A percentile compares a stretch with the other conserved stretches of the same genome.
Evolutionary conservation across 2,329 filamentous ascomycete genomes (phyloP).

Genomic region (Fusarium solani-melongenae): DNA sequence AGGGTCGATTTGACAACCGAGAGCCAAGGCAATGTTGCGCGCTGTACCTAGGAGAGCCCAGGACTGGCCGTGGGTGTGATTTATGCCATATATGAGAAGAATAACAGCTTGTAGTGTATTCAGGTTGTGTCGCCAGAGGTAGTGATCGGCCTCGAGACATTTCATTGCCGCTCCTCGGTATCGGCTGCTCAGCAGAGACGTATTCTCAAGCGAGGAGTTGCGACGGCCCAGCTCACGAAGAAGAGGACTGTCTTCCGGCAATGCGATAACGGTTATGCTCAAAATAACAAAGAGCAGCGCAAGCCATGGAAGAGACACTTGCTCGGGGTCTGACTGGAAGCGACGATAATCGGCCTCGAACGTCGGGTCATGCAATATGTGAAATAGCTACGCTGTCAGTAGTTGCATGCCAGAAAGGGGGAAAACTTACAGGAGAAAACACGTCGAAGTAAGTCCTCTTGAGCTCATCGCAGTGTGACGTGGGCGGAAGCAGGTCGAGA

Average conservation of each 20-base stretch:
- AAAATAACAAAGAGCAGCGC: background rate
- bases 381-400: background rate
- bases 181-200: conserved; percentile 5
- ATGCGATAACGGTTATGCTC: background rate
- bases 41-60: conserved; percentile 24
- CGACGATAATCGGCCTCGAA: background rate
- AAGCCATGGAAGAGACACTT: background rate
- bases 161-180: conserved; percentile 22
- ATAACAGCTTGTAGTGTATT: conserved; percentile 17
- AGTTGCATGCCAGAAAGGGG: too few relatives aligned
- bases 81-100: conserved; percentile 26
- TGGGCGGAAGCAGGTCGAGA: background rate
- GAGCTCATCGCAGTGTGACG: background rate
- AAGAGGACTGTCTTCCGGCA: background rate
- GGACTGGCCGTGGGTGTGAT: conserved; percentile 28
- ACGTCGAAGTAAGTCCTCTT: background rate
- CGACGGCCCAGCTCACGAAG: background rate
- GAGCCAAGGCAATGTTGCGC: conserved; percentile 18
- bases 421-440: background rate
- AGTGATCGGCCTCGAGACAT: conserved; percentile 24
- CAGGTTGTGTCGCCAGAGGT: conserved; percentile 27
- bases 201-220: conserved; percentile 5
- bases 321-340: background rate
- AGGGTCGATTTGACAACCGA: conserved; percentile 23
- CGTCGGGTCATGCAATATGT: background rate